Evolutionary conservation across 768 basidiomycete species (phyloP), one percentile per base, ranked within the genome.

Genomic region (Chalciporus chontae): DNA sequence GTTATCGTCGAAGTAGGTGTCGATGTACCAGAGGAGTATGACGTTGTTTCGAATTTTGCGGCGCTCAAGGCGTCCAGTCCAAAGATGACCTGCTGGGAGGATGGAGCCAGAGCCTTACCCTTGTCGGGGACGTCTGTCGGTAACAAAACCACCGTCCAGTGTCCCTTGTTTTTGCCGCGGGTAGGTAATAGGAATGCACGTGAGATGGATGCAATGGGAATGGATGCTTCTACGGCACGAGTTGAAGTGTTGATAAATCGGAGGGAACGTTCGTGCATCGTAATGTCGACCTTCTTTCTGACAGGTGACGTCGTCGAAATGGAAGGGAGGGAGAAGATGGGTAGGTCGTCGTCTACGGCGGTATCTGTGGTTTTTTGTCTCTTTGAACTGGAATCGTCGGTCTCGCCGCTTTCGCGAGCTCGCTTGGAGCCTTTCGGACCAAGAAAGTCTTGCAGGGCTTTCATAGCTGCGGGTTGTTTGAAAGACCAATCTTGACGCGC

Each of bases 111-210:
- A 45, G 73, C 72, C 37, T 65, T 71, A n/a, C 53, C 65, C 43
- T 74, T 76, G 27, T 77, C 75, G 4, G 78, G 74, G 5, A 71
- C 68, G 61, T 87, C 84, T 4, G 75, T 65, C 8, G 81, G 71
- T 23, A 90, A 70, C 29, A 90, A 61, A 13, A 87, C 73, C 26
- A 86, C 74, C 0, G 85, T 85, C 85, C 85, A 88, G 58, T 90
- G 84, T 0, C 80, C 72, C 58, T 82, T 86, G 24, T 72, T 63
- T 64, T 88, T 89, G 24, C 85, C 85, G 21, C 87, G 77, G 0
- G 87, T 89, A 9, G 88, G 85, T 1, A 90, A 64, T 43, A 91
- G 62, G 65, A 90, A 91, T 0, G 80, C 80, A 29, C 86, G 82
- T 1, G 70, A 69, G 45, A 89, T 64, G 18, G 56, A 56, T 15